Base-by-base conservation (phyloP, 75 land plant species). In the Gnetum montanum region DNA sequence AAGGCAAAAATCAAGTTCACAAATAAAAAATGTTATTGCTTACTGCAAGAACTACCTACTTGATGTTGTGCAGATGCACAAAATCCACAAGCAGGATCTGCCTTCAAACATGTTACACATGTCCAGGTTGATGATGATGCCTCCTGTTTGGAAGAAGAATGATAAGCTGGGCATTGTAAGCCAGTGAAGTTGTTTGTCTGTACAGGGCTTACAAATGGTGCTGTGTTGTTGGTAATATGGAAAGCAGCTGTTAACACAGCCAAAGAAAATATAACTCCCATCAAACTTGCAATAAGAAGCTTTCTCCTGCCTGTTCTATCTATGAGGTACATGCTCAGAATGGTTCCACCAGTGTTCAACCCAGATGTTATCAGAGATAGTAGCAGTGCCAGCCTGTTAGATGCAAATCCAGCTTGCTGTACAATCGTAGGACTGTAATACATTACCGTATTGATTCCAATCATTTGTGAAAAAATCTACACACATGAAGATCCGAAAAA, bases 401-500 rank as follows among this genome's bases (percentile, higher is more conserved):
- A 86, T 10, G 97, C 92, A 66, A 76, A 86, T n/a, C 92, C 92
- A 26, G 92, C 88, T 37, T 76, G 58, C 63, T 91, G 95, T 13
- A 91, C 88, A 18, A 91, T 91, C 49, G 88, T 75, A 10, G 97
- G 91, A 54, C 92, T 83, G 69, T 91, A 91, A 29, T 91, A 91
- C 97, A 91, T 91, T 2, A 91, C 97, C 3, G 97, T 83, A 46
- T 91, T 91, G 43, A 91, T 91, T 24, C 97, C 97, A 16, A 81
- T 83, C 43, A 91, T 81, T 46, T 91, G 92, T 55, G 86, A 92
- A 64, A 67, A 20, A 38, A 22, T 63, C 57, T 41, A 59, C 63
- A 29, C 31, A 52, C n/a, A n/a, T n/a, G n/a, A n/a, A n/a, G n/a
- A n/a, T n/a, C n/a, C n/a, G n/a, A n/a, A n/a, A n/a, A n/a, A n/a